Evolutionary conservation across 2,329 filamentous ascomycete species (phyloP).

Genomic region (Rhexocercosporidium sp.): DNA sequence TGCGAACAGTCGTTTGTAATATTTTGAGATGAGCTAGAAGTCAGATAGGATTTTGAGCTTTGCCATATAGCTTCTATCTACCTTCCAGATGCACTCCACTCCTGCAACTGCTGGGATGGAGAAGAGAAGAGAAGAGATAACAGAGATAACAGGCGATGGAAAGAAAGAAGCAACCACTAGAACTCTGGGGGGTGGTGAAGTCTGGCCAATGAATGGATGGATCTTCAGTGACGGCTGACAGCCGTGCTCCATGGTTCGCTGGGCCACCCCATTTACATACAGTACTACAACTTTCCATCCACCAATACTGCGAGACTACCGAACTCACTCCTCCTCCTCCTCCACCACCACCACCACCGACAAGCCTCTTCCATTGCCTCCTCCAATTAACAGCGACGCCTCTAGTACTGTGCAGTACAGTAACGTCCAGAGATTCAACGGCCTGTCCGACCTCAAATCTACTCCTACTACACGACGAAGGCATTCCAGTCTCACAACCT

Average conservation of each 20-base stretch:
- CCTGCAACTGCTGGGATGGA: constrained; percentile 4
- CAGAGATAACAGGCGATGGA: constrained; percentile 17
- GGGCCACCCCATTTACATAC: not conserved
- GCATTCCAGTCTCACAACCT: not conserved
- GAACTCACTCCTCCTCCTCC: not conserved
- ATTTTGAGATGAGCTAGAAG: not conserved
- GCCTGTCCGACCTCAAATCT: constrained; percentile 10
- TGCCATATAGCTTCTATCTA: not conserved
- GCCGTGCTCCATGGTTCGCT: not conserved
- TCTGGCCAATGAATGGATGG: not conserved
- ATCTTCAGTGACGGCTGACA: constrained; percentile 1
- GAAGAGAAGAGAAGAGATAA: constrained; percentile 5
- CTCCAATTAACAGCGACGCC: constrained; percentile 15
- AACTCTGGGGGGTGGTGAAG: not conserved
- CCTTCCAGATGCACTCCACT: not conserved
- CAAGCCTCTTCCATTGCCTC: constrained; percentile 13
- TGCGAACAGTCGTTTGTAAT: not conserved
- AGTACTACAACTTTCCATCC: not conserved
- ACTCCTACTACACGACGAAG: too few relatives aligned
- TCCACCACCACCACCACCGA: not conserved
- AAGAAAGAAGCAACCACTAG: constrained; percentile 3
- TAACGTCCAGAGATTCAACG: not conserved
- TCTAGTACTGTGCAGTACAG: constrained; percentile 13
- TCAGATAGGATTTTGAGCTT: not conserved
- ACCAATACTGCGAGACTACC: not conserved